Evolutionary conservation across 257 asterid genomes (phyloP).

Genomic region (Schizonepeta tenuifolia): DNA sequence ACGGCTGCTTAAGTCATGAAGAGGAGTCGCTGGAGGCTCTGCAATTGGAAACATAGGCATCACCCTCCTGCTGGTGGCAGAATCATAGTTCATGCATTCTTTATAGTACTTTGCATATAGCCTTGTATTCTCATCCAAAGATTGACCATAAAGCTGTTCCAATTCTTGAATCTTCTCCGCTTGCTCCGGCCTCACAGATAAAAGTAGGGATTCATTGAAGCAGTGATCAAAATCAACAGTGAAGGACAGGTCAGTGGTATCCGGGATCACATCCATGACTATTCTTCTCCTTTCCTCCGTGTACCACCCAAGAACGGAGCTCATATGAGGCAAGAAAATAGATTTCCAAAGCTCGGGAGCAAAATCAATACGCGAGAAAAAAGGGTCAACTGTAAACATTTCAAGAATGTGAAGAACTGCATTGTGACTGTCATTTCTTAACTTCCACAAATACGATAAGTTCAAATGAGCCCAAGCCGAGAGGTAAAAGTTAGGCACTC

Average conservation of each 20-base stretch:
- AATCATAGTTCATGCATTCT: constrained; percentile 68
- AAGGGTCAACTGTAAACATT: constrained; percentile 75
- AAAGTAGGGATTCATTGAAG: constrained; percentile 63
- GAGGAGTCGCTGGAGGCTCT: constrained; percentile 82
- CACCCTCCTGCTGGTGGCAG: constrained; percentile 55
- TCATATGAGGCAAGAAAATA: constrained; percentile 73
- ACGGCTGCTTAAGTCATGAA: constrained; percentile 61
- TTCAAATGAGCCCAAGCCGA: constrained; percentile 88
- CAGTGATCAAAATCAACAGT: constrained; percentile 63
- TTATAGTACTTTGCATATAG: constrained; percentile 71
- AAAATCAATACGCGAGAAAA: constrained; percentile 76
- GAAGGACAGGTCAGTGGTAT: constrained; percentile 64
- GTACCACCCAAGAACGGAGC: constrained; percentile 79
- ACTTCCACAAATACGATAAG: constrained; percentile 64
- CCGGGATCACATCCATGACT: constrained; percentile 79
- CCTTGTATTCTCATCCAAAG: constrained; percentile 75
- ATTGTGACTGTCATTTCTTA: constrained; percentile 48
- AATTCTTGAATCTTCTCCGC: constrained; percentile 64
- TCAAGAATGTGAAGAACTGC: constrained; percentile 62
- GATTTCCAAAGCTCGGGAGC: constrained; percentile 85
- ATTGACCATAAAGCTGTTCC: constrained; percentile 67
- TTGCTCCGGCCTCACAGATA: constrained; percentile 83
- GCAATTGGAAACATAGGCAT: constrained; percentile 83
- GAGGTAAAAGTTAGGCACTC: constrained; percentile 76
- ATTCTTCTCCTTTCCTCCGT: constrained; percentile 66